A percentile compares a stretch with the other conserved stretches of the same genome.
Evolutionary conservation across 768 basidiomycete genomes (phyloP).

Genomic region (Russula earlei): DNA sequence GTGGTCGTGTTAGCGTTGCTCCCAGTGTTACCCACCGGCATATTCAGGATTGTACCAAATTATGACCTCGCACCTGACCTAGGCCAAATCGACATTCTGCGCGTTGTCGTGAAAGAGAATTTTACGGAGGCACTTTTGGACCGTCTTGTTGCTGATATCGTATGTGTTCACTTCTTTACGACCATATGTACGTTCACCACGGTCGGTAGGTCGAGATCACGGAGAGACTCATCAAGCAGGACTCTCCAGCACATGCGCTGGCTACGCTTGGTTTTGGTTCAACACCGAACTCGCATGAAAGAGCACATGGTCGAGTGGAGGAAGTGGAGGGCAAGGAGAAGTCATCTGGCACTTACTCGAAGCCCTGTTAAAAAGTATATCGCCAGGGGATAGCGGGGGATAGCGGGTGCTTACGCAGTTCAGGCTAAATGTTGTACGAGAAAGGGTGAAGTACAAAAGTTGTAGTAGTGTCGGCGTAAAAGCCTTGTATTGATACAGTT

Average conservation of each 20-base stretch:
- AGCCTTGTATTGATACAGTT: too few species aligned
- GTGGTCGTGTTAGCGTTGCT: background rate
- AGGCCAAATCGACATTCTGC: constrained; percentile 45
- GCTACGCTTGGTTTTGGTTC: constrained; percentile 30
- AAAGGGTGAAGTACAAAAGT: background rate
- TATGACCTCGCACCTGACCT: constrained; percentile 48
- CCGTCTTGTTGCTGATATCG: constrained; percentile 57
- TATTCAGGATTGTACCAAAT: constrained; percentile 44
- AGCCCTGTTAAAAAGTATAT: constrained; percentile 45
- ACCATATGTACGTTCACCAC: background rate
- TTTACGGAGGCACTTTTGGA: constrained; percentile 40
- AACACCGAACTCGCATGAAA: constrained; percentile 30
- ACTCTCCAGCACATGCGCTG: constrained; percentile 45
- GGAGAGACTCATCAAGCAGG: constrained; percentile 40
- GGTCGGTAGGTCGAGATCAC: constrained; percentile 49
- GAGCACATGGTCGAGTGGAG: constrained; percentile 34
- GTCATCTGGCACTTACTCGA: constrained; percentile 57
- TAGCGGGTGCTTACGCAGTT: background rate
- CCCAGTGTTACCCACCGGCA: background rate
- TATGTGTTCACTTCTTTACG: constrained; percentile 28
- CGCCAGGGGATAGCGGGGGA: too few species aligned
- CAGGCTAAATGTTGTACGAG: background rate
- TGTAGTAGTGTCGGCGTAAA: background rate
- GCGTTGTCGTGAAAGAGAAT: constrained; percentile 52
- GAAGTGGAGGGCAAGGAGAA: constrained; percentile 35